A percentile compares a stretch with the other conserved stretches of the same genome.
Conservation (phyloP, 805 yeast genomes). For the Torulaspora quercuum region DNA sequence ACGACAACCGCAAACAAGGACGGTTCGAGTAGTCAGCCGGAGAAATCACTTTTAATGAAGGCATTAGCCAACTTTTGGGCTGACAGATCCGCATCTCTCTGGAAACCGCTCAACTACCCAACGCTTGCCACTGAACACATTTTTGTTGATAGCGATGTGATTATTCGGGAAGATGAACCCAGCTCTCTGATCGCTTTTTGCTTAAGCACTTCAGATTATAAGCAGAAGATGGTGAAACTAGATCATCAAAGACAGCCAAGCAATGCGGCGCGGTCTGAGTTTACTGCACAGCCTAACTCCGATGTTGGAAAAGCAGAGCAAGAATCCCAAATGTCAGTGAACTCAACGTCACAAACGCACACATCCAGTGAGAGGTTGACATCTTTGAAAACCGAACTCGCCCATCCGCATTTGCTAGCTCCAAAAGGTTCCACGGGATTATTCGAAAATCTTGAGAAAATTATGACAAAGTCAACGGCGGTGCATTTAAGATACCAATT, state of each 20-base stretch:
- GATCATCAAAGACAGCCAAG: slow-evolving; percentile 18
- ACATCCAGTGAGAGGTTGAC: slow-evolving; percentile 5
- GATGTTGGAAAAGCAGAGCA: slow-evolving; percentile 10
- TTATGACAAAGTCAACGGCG: slow-evolving; percentile 77
- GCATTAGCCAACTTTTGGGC: slow-evolving; percentile 94
- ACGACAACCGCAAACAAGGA: slow-evolving; percentile 25
- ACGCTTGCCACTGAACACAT: slow-evolving; percentile 76
- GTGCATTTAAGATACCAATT: slow-evolving; percentile 91
- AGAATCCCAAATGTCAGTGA: slow-evolving; percentile 8
- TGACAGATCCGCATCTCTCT: slow-evolving; percentile 88
- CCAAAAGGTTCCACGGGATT: slow-evolving; percentile 15
- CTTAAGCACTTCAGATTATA: slow-evolving; percentile 78
- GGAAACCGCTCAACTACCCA: slow-evolving; percentile 91
- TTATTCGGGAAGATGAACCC: slow-evolving; percentile 95
- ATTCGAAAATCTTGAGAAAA: slow-evolving; percentile 49
- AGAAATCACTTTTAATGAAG: slow-evolving; percentile 73
- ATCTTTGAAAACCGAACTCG: slow-evolving; percentile 5
- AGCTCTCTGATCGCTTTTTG: slow-evolving; percentile 92
- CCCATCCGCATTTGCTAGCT: slow-evolving; percentile 2
- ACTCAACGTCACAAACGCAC: slow-evolving; percentile 1
- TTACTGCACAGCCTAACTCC: slow-evolving; percentile 4
- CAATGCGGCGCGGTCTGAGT: slow-evolving; percentile 7
- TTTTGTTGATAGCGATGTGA: slow-evolving; percentile 88
- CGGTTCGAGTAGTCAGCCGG: slow-evolving; percentile 46
- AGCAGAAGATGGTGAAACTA: slow-evolving; percentile 50